Evolutionary conservation across 192 early-diverging fungal genomes (phyloP).

Genomic region (Dimargaris cristalligena): DNA sequence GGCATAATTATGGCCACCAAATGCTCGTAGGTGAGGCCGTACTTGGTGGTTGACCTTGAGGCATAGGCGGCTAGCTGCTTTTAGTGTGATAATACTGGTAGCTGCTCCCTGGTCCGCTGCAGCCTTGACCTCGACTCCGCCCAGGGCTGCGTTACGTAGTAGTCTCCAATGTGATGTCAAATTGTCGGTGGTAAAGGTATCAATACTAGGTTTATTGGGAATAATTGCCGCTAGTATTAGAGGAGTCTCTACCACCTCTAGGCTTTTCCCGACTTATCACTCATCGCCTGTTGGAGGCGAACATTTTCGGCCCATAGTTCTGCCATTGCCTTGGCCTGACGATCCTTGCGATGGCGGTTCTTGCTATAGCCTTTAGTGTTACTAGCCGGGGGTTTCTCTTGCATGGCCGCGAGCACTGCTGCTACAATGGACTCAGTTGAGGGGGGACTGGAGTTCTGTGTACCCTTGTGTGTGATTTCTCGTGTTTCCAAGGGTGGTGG

Average conservation of each 20-base stretch:
- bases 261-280: background rate
- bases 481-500: too few species aligned
- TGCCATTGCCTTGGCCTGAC: too few species aligned
- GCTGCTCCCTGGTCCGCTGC: slow-evolving; percentile 1
- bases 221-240: background rate
- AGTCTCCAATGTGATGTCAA: background rate
- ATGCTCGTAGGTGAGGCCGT: background rate
- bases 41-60: background rate
- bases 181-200: background rate
- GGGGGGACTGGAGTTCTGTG: too few species aligned
- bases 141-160: background rate
- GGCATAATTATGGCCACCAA: background rate
- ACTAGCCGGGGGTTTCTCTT: background rate
- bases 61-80: background rate
- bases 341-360: too few species aligned
- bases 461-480: too few species aligned
- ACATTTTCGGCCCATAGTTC: too few species aligned
- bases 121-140: background rate
- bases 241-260: background rate
- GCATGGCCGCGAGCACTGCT: too few species aligned
- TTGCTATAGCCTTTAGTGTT: too few species aligned
- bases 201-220: background rate
- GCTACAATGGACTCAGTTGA: too few species aligned
- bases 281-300: too few species aligned
- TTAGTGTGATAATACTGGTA: background rate